phyloP scores from a whole-genome alignment of 768 basidiomycete species.

The Phanerodontia chrysosporium region DNA sequence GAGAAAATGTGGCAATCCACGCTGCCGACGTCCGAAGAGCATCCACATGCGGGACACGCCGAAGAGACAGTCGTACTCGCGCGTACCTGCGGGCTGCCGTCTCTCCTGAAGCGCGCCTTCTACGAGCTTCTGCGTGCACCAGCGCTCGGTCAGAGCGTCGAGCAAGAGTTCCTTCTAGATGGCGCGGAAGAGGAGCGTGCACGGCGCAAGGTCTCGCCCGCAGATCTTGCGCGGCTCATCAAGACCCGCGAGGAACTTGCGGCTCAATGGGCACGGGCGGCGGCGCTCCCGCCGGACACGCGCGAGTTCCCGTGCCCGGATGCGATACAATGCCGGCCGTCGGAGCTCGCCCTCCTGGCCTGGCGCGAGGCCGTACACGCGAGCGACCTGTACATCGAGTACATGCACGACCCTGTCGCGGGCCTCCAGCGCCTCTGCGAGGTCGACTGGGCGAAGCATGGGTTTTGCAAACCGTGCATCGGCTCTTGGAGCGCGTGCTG shows the following conservation, averaged over 20 bases:
- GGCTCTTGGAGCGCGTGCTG: constrained; percentile 24
- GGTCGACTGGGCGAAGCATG: constrained; percentile 26
- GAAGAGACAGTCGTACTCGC: constrained; percentile 30
- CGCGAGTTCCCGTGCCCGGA: constrained; percentile 13
- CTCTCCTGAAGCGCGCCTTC: constrained; percentile 33
- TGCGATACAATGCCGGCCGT: neutral
- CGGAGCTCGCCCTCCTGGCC: neutral
- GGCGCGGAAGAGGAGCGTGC: neutral
- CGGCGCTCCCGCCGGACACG: constrained; percentile 17
- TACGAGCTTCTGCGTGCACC: constrained; percentile 36
- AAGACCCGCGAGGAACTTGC: constrained; percentile 19
- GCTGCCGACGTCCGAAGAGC: constrained; percentile 14
- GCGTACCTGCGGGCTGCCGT: constrained; percentile 23
- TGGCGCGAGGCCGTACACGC: constrained; percentile 14
- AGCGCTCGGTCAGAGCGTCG: constrained; percentile 23
- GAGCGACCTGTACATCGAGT: constrained; percentile 25
- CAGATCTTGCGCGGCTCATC: constrained; percentile 20
- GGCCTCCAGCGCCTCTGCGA: constrained; percentile 31
- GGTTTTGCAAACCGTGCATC: constrained; percentile 34
- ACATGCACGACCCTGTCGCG: constrained; percentile 30
- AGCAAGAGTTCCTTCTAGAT: constrained; percentile 1
- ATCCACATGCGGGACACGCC: constrained; percentile 19
- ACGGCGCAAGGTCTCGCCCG: neutral
- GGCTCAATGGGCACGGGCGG: constrained; percentile 17
- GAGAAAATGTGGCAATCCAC: constrained; percentile 27